phyloP scores from a whole-genome alignment of 164 flowering plant genomes.

The Akebia trifoliata region DNA sequence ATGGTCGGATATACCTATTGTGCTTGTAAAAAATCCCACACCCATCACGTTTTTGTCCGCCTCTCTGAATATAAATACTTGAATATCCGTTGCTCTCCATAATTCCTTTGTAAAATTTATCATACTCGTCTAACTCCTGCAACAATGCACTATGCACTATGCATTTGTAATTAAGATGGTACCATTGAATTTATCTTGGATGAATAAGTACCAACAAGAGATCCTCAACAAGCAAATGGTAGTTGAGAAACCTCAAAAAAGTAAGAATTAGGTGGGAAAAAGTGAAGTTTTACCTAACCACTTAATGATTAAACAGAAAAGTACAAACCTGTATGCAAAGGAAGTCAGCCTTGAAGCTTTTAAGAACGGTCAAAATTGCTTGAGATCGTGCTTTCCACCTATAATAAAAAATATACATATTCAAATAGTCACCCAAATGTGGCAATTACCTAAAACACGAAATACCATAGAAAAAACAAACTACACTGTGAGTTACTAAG shows the following conservation, averaged over 20 bases:
- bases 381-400: constrained; percentile 93
- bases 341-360: constrained; percentile 65
- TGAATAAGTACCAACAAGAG: too few species aligned
- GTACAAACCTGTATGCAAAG: constrained; percentile 77
- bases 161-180: too few species aligned
- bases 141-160: constrained; percentile 11
- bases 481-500: too few species aligned
- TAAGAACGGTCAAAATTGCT: constrained; percentile 54
- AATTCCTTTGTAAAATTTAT: constrained; percentile 59
- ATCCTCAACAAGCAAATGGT: too few species aligned
- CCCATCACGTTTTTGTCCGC: constrained; percentile 84
- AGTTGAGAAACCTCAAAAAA: not conserved
- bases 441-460: too few species aligned
- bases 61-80: constrained; percentile 67
- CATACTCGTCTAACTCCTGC: constrained; percentile 88
- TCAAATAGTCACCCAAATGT: too few species aligned
- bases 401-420: constrained; percentile 8
- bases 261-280: not conserved
- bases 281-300: not conserved
- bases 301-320: not conserved
- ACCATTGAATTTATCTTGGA: too few species aligned
- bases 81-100: constrained; percentile 64
- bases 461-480: too few species aligned
- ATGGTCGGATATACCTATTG: constrained; percentile 30
- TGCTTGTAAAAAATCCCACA: constrained; percentile 77